Conservation (phyloP, 441 rosid genomes). For the Pelargonium citronellum region DNA sequence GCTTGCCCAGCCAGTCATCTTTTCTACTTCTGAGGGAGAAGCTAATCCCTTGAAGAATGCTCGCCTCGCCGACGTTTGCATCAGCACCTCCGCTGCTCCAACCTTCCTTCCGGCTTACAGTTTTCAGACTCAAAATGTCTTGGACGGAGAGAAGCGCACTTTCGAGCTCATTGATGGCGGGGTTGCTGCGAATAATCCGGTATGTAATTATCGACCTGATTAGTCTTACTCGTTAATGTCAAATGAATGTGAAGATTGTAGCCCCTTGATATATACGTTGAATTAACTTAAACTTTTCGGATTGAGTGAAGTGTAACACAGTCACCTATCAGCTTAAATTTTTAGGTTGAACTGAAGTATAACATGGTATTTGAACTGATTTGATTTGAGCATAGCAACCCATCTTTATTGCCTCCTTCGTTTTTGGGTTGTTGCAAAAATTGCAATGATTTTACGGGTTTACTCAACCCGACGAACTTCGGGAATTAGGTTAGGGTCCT, state of each 20-base stretch:
- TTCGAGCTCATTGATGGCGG: slow-evolving; percentile 68
- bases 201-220: slow-evolving; percentile 8
- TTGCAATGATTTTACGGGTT: neutral
- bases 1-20: slow-evolving; percentile 62
- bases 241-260: no score
- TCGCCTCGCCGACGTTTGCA: slow-evolving; percentile 48
- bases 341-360: no score
- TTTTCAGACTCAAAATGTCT: slow-evolving; percentile 39
- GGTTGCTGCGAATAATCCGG: slow-evolving; percentile 60
- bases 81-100: slow-evolving; percentile 60
- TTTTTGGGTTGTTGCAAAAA: neutral
- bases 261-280: no score
- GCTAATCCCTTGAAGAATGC: slow-evolving; percentile 22
- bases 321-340: no score
- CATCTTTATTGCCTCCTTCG: neutral
- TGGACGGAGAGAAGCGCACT: slow-evolving; percentile 25
- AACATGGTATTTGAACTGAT: no score
- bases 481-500: no score
- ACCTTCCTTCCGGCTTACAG: slow-evolving; percentile 56
- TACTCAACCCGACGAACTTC: neutral
- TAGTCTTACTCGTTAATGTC: no score
- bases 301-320: no score
- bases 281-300: no score
- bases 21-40: slow-evolving; percentile 61
- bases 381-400: no score